These are phyloP conservation scores for Penicillium sp. DNA, from an alignment of 2,329 filamentous ascomycete species.

Conservation along the genomic window DNA sequence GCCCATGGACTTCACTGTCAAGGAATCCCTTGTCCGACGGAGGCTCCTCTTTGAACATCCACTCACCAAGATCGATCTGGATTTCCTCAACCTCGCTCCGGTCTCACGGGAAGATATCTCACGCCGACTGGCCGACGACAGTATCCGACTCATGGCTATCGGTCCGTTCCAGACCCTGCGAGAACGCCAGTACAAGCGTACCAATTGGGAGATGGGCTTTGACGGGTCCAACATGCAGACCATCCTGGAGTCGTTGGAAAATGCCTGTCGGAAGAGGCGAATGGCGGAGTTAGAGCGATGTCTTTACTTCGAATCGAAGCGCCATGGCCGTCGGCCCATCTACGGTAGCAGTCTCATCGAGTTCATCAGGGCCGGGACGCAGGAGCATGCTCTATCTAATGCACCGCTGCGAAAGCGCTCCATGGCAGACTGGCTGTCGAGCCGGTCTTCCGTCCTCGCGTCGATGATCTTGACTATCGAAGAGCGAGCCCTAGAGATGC, in stretches of 20 bases:
- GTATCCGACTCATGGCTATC: conserved; percentile 66
- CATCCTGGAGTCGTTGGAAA: conserved; percentile 69
- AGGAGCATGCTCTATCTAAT: conserved; percentile 57
- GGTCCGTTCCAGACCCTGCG: conserved; percentile 65
- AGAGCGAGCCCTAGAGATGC: conserved; percentile 67
- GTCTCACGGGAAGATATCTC: conserved; percentile 66
- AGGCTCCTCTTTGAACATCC: conserved; percentile 60
- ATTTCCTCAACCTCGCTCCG: conserved; percentile 76
- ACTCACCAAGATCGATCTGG: conserved; percentile 64
- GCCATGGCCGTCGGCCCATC: conserved; percentile 73
- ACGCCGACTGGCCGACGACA: conserved; percentile 48
- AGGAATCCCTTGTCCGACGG: conserved; percentile 65
- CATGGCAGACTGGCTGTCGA: conserved; percentile 70
- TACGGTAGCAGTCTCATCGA: conserved; percentile 79
- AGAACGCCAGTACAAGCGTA: conserved; percentile 61
- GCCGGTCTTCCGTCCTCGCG: conserved; percentile 54
- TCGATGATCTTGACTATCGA: conserved; percentile 69
- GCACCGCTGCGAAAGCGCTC: conserved; percentile 59
- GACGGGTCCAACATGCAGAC: conserved; percentile 66
- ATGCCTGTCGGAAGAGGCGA: conserved; percentile 62
- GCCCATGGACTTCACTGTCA: conserved; percentile 67
- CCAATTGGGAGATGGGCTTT: conserved; percentile 55
- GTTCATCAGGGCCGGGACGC: conserved; percentile 62
- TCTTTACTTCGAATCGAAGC: conserved; percentile 74
- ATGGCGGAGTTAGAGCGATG: conserved; percentile 77